Percentiles rank a stretch among this genome's conserved stretches.
Conservation (phyloP, 2,329 filamentous ascomycete genomes). For the Xylariaceae sp. region DNA sequence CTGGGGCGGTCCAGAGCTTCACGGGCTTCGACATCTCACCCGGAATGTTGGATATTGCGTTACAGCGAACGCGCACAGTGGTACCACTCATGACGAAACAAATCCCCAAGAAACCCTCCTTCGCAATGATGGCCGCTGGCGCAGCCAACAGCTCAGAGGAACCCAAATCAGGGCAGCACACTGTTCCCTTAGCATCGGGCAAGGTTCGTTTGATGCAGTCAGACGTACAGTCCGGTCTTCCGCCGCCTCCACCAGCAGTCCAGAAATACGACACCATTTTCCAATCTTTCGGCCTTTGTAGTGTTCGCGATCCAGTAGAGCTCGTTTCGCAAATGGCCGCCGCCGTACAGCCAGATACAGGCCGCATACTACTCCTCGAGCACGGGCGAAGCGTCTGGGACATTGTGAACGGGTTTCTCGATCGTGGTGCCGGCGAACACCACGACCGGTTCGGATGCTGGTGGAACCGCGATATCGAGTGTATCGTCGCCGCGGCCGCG, state of each 20-base stretch:
- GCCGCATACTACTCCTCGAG: constrained; percentile 59
- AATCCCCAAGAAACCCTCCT: constrained; percentile 35
- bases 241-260: constrained; percentile 34
- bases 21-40: constrained; percentile 60
- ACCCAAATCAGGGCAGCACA: constrained; percentile 3
- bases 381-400: constrained; percentile 56
- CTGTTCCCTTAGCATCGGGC: constrained; percentile 35
- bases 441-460: constrained; percentile 61
- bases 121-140: constrained; percentile 22
- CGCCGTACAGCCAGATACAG: constrained; percentile 49
- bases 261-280: constrained; percentile 59
- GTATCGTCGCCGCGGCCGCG: constrained; percentile 48
- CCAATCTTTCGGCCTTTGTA: constrained; percentile 63
- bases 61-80: constrained; percentile 44
- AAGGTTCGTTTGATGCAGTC: constrained; percentile 46
- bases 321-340: constrained; percentile 52
- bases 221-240: constrained; percentile 45
- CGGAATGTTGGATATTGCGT: constrained; percentile 57
- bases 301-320: constrained; percentile 52
- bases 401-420: constrained; percentile 50
- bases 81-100: constrained; percentile 37
- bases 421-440: constrained; percentile 51
- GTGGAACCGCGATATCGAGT: constrained; percentile 63
- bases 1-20: constrained; percentile 46
- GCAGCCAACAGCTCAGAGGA: constrained; percentile 4